These are phyloP conservation scores for Pulveroboletus sp. DNA, from an alignment of 768 basidiomycete genomes.

Conservation along the genomic window DNA sequence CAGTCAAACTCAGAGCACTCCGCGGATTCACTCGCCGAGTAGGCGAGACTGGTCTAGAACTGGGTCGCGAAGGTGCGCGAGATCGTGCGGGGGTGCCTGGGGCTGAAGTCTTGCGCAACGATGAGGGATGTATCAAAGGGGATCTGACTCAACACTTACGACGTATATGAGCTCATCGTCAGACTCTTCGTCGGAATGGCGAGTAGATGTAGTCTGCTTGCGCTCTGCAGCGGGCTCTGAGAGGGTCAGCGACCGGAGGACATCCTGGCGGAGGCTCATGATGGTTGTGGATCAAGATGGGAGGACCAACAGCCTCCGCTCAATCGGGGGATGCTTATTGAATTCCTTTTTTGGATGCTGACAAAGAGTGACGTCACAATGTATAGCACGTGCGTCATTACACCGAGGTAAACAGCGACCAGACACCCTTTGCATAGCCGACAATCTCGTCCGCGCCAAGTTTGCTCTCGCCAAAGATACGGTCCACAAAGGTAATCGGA, in stretches of 20 bases:
- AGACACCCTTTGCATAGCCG: conserved; percentile 83
- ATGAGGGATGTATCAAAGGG: conserved; percentile 8
- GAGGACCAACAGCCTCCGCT: neutral
- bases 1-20: conserved; percentile 15
- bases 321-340: neutral
- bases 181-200: conserved; percentile 45
- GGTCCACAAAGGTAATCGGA: conserved; percentile 93
- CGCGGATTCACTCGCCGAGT: conserved; percentile 19
- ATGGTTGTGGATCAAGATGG: conserved; percentile 29
- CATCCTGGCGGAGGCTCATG: conserved; percentile 69
- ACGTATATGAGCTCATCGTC: conserved; percentile 73
- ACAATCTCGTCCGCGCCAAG: conserved; percentile 87
- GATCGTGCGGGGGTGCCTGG: conserved; percentile 70
- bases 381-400: conserved; percentile 32
- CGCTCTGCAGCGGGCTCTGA: conserved; percentile 30
- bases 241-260: conserved; percentile 55
- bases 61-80: conserved; percentile 47
- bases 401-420: conserved; percentile 71
- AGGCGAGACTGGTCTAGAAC: conserved; percentile 44
- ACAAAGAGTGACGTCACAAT: conserved; percentile 24
- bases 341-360: conserved; percentile 13
- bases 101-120: conserved; percentile 50
- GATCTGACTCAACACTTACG: conserved; percentile 39
- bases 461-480: conserved; percentile 93
- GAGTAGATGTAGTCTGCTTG: conserved; percentile 14